Conservation (phyloP, 2,329 filamentous ascomycete genomes). For the Aspergillus sp. region DNA sequence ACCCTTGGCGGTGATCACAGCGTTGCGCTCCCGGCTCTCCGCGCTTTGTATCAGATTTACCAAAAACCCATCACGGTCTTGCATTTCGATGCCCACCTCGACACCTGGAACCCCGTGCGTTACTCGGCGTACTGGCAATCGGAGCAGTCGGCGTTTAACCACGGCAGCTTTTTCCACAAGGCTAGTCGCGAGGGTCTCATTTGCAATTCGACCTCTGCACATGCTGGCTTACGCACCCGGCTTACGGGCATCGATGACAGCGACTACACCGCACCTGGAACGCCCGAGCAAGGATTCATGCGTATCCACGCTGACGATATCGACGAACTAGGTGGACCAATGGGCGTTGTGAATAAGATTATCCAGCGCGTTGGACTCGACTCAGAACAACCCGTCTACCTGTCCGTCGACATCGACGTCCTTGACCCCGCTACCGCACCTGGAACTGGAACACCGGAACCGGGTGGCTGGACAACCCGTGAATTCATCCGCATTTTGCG, state of each 20-base stretch:
- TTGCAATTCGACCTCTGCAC: conserved; percentile 70
- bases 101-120: conserved; percentile 78
- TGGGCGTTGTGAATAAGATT: conserved; percentile 70
- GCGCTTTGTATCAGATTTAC: conserved; percentile 64
- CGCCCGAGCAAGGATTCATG: conserved; percentile 71
- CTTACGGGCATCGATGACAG: conserved; percentile 64
- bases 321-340: conserved; percentile 69
- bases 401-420: conserved; percentile 79
- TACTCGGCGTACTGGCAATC: conserved; percentile 76
- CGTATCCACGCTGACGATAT: conserved; percentile 84
- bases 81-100: conserved; percentile 77
- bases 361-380: conserved; percentile 64
- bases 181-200: conserved; percentile 79
- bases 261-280: conserved; percentile 68
- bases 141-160: conserved; percentile 74
- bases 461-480: conserved; percentile 85
- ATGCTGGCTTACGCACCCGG: conserved; percentile 79
- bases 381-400: conserved; percentile 73
- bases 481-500: conserved; percentile 82
- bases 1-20: conserved; percentile 74
- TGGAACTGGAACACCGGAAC: conserved; percentile 84
- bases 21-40: conserved; percentile 66
- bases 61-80: conserved; percentile 66
- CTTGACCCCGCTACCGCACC: conserved; percentile 70
- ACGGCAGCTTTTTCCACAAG: conserved; percentile 91